Evolutionary conservation across 2,329 filamentous ascomycete species (phyloP).

Genomic region (Fusarium sp.): DNA sequence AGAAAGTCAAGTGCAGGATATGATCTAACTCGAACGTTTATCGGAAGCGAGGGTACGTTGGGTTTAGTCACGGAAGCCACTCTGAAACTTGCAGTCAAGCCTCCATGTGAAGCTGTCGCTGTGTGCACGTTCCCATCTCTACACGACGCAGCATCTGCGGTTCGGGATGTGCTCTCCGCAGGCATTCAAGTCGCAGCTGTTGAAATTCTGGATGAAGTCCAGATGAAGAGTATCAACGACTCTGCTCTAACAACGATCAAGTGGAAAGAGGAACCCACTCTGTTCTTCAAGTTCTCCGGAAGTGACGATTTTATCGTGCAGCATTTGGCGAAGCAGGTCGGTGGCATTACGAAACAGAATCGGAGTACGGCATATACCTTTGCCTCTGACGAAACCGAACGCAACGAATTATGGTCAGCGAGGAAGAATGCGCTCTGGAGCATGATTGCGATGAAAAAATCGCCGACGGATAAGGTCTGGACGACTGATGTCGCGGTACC

Average conservation of each 20-base stretch:
- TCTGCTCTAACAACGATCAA: conserved; percentile 74
- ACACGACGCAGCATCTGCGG: conserved; percentile 77
- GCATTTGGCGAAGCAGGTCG: conserved; percentile 79
- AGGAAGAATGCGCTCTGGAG: conserved; percentile 85
- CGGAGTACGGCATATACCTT: conserved; percentile 71
- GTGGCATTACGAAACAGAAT: conserved; percentile 70
- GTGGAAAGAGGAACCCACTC: conserved; percentile 80
- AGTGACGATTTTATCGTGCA: conserved; percentile 80
- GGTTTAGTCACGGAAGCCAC: conserved; percentile 79
- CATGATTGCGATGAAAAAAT: conserved; percentile 74
- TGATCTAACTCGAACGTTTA: conserved; percentile 81
- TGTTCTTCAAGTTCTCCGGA: conserved; percentile 89
- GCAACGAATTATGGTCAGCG: conserved; percentile 81
- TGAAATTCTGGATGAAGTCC: conserved; percentile 89
- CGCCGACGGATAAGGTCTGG: conserved; percentile 51
- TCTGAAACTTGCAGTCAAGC: conserved; percentile 76
- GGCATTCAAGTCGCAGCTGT: conserved; percentile 79
- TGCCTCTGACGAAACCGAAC: conserved; percentile 75
- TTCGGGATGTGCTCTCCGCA: conserved; percentile 76
- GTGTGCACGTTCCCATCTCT: conserved; percentile 83
- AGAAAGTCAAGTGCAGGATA: conserved; percentile 85
- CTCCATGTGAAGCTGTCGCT: conserved; percentile 79
- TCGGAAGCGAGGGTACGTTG: conserved; percentile 85
- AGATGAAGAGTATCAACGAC: conserved; percentile 84
- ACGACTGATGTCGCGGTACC: conserved; percentile 88